Percentiles rank a stretch among this genome's conserved stretches.
phyloP scores from a whole-genome alignment of 345 rosid genomes.

The Salix suchowensis region DNA sequence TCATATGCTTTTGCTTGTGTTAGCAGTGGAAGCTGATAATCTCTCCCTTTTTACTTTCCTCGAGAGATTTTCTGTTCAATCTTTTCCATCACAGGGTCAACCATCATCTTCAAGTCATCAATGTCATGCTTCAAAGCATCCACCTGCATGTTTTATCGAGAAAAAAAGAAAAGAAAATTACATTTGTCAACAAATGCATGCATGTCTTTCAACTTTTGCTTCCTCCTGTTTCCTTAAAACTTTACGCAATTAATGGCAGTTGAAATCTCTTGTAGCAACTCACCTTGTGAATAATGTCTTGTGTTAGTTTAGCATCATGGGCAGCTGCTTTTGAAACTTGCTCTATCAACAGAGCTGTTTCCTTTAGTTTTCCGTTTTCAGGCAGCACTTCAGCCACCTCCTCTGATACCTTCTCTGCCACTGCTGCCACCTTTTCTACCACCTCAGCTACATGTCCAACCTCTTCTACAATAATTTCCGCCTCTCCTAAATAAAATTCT shows the following conservation, averaged over 20 bases:
- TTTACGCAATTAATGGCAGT: not conserved
- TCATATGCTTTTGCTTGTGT: not conserved
- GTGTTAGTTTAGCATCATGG: constrained; percentile 50
- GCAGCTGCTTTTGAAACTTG: constrained; percentile 54
- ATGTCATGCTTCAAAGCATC: constrained; percentile 48
- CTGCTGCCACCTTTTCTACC: constrained; percentile 31
- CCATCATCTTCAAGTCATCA: constrained; percentile 49
- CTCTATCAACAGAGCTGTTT: constrained; percentile 50
- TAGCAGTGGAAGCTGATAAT: not conserved
- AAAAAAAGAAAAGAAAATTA: not conserved
- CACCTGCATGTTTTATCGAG: constrained; percentile 29
- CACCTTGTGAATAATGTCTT: constrained; percentile 58
- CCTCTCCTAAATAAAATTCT: constrained; percentile 9
- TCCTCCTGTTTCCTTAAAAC: not conserved
- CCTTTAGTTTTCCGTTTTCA: constrained; percentile 45
- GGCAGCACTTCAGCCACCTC: constrained; percentile 42
- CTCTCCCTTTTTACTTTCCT: constrained; percentile 9
- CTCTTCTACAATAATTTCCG: constrained; percentile 42
- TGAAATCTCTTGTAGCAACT: not conserved
- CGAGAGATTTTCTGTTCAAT: constrained; percentile 21
- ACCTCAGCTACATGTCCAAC: constrained; percentile 47
- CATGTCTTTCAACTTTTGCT: not conserved
- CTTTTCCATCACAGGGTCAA: constrained; percentile 44
- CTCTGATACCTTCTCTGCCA: constrained; percentile 20
- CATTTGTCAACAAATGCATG: not conserved